Evolutionary conservation across 192 early-diverging fungal genomes (phyloP).

Genomic region (Podila clonocystis): DNA sequence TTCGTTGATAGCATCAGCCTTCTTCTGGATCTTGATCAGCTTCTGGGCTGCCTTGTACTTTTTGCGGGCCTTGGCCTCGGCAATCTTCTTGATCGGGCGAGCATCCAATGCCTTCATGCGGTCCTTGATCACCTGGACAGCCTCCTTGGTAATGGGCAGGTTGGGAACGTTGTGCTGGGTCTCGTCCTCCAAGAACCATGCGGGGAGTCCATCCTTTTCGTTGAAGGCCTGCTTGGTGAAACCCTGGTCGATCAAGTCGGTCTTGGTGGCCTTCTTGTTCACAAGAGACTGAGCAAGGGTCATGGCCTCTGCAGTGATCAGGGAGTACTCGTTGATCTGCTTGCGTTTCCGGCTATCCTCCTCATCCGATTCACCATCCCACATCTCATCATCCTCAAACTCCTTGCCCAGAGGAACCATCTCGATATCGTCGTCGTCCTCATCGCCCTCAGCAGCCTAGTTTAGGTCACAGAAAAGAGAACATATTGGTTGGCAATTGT

Average conservation of each 20-base stretch:
- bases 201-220: constrained; percentile 86
- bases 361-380: constrained; percentile 73
- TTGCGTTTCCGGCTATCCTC: constrained; percentile 57
- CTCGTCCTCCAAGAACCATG: constrained; percentile 97
- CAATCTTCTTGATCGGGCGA: constrained; percentile 99
- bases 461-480: not conserved
- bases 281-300: constrained; percentile 88
- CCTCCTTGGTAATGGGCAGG: constrained; percentile 97
- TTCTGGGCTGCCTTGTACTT: constrained; percentile 76
- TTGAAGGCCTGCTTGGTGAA: constrained; percentile 92
- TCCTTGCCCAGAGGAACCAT: constrained; percentile 55
- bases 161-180: constrained; percentile 86
- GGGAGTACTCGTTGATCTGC: constrained; percentile 52
- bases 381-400: constrained; percentile 60
- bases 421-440: constrained; percentile 69
- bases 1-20: constrained; percentile 86
- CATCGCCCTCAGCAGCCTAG: constrained; percentile 51
- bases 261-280: constrained; percentile 78
- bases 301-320: constrained; percentile 93
- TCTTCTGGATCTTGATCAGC: constrained; percentile 85
- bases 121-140: constrained; percentile 84
- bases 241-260: constrained; percentile 89
- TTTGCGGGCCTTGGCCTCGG: constrained; percentile 98
- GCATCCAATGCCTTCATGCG: constrained; percentile 91
- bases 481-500: not conserved